Percentiles rank a stretch among this genome's conserved stretches.
phyloP scores from a whole-genome alignment of 305 asterid species.

The Plantago lanceolata region DNA sequence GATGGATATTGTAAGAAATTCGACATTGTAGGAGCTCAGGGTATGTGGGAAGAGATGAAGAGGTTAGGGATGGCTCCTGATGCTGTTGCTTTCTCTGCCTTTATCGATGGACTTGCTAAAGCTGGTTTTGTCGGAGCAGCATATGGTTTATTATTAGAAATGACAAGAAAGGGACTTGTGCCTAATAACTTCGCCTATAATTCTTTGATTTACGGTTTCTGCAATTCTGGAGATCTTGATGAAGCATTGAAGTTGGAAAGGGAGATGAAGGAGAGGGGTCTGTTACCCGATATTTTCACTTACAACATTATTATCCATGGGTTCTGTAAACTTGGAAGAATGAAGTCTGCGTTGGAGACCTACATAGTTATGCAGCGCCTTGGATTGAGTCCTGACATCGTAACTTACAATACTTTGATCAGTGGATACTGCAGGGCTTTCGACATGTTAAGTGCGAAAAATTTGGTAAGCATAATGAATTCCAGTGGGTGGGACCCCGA shows the following conservation, averaged over 20 bases:
- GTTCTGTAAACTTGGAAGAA: constrained; percentile 75
- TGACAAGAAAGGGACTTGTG: constrained; percentile 61
- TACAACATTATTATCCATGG: constrained; percentile 75
- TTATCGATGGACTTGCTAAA: constrained; percentile 65
- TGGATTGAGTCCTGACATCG: constrained; percentile 68
- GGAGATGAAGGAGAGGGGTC: constrained; percentile 75
- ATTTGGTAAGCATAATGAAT: constrained; percentile 50
- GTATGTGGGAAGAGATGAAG: constrained; percentile 77
- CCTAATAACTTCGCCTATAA: constrained; percentile 81
- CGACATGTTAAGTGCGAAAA: constrained; percentile 68
- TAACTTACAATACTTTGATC: constrained; percentile 86
- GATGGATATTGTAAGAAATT: constrained; percentile 74
- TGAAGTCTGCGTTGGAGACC: constrained; percentile 66
- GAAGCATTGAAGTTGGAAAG: constrained; percentile 61
- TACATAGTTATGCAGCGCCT: constrained; percentile 53
- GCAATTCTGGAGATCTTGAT: constrained; percentile 50
- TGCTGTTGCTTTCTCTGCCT: constrained; percentile 87
- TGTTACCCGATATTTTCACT: constrained; percentile 68
- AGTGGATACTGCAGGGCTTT: constrained; percentile 74
- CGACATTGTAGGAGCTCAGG: constrained; percentile 60
- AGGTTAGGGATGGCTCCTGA: constrained; percentile 70
- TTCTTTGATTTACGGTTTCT: constrained; percentile 79
- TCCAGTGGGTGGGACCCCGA: constrained; percentile 75
- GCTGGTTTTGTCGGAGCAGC: constrained; percentile 70
- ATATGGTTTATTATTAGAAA: constrained; percentile 40